Percentiles rank a stretch among this genome's conserved stretches.
These are phyloP conservation scores for Penicillium sp. DNA, from an alignment of 2,329 filamentous ascomycete genomes.

Conservation along the genomic window DNA sequence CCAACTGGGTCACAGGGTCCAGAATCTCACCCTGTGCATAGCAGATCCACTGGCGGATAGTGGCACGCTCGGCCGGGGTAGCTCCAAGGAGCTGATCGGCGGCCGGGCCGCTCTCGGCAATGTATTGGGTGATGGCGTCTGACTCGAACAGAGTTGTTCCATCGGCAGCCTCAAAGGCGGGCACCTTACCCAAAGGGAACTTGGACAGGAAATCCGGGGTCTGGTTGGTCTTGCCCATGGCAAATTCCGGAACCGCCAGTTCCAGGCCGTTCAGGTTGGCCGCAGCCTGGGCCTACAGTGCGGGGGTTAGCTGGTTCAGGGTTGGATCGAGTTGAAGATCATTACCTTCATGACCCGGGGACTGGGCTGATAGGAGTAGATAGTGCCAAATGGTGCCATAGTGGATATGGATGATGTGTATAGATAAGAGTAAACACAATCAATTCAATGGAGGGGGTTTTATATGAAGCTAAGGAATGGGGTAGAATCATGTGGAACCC, in stretches of 20 bases:
- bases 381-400: slow-evolving; percentile 26
- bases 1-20: slow-evolving; percentile 15
- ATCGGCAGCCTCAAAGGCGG: slow-evolving; percentile 49
- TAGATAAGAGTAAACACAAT: too few relatives aligned
- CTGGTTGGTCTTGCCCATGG: slow-evolving; percentile 44
- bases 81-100: slow-evolving; percentile 47
- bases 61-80: slow-evolving; percentile 42
- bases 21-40: slow-evolving; percentile 39
- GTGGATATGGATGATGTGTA: slow-evolving; percentile 13
- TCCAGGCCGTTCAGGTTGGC: slow-evolving; percentile 39
- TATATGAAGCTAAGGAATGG: neutral
- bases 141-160: slow-evolving; percentile 49
- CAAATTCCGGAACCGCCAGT: slow-evolving; percentile 38
- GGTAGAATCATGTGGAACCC: slow-evolving; percentile 14
- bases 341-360: slow-evolving; percentile 24
- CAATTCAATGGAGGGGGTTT: too few relatives aligned
- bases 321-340: neutral
- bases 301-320: neutral
- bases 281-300: slow-evolving; percentile 27
- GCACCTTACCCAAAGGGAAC: slow-evolving; percentile 54
- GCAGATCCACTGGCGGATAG: slow-evolving; percentile 49
- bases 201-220: slow-evolving; percentile 50
- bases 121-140: slow-evolving; percentile 49
- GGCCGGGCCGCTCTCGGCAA: slow-evolving; percentile 48
- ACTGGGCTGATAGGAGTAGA: slow-evolving; percentile 22